Base-by-base conservation (phyloP, 192 early-diverging fungal species). In the Phycomyces nitens region DNA sequence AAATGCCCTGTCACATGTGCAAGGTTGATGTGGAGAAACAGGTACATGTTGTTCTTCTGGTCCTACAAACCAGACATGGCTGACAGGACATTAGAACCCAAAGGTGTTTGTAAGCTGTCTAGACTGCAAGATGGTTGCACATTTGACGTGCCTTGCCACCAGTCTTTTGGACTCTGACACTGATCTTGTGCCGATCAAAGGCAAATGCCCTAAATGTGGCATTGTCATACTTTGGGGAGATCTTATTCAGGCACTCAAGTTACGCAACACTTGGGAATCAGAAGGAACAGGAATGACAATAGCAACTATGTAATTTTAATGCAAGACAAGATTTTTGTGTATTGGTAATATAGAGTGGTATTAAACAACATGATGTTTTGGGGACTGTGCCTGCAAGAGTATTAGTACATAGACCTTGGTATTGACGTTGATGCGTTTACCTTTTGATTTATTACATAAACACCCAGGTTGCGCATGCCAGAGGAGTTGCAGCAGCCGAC, bases 211-310 rank as follows among this genome's bases (percentile, higher is more conserved):
- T 29, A 44, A 22, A 14, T 66, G 64, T 38, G 20, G 18, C 15
- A 39, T 8, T 4, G n/a, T 12, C 12, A 42, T 66, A 11, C 34
- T 43, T 24, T 66, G 64, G 64, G 64, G 53, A n/a, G 64, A 66
- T 49, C 16, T 56, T 38, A 66, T 66, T 47, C 34, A 57, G 34
- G n/a, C 42, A 47, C 12, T 47, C 44, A 47, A 47, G 11, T 7
- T 3, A 14, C 12, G 18, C 12, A 47, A 11, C 12, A 47, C 44
- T 47, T n/a, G 12, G 44, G 18, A 3, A 47, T 11, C 12, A 2
- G 18, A 47, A 47, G 12, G 12, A 34, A 34, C 29, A 34, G n/a
- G n/a, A 34, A 34, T 34, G 7, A 34, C 29, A 34, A 34, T 34
- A 34, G 29, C 54, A 38, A 10, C 21, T n/a, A 34, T 56, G 23